Evolutionary conservation across 805 yeast genomes (phyloP).

Genomic region (Candida xyloterini): DNA sequence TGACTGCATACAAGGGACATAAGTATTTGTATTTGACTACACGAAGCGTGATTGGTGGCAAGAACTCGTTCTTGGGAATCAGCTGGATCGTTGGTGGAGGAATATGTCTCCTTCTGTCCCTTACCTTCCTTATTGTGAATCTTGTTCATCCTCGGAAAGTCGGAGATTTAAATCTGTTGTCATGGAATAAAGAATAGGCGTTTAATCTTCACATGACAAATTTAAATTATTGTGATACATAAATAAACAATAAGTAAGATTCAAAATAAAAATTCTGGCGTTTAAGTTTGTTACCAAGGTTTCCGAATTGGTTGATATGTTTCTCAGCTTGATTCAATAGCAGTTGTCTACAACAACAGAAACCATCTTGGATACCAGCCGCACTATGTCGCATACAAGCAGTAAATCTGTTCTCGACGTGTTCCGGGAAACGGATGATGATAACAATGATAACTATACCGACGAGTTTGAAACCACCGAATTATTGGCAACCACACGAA

Average conservation of each 20-base stretch:
- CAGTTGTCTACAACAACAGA: slow-evolving; percentile 6
- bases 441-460: slow-evolving; percentile 12
- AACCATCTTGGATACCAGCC: slow-evolving; percentile 4
- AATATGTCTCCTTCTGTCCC: slow-evolving; percentile 56
- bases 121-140: slow-evolving; percentile 51
- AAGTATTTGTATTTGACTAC: slow-evolving; percentile 68
- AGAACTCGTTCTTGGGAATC: slow-evolving; percentile 67
- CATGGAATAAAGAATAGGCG: slow-evolving; percentile 60
- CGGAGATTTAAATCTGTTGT: slow-evolving; percentile 67
- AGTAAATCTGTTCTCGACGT: slow-evolving; percentile 5
- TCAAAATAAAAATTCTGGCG: slow-evolving; percentile 2
- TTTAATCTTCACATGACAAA: neutral
- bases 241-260: slow-evolving; percentile 2
- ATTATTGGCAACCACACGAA: slow-evolving; percentile 7
- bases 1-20: slow-evolving; percentile 60
- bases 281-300: slow-evolving; percentile 6
- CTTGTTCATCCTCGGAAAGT: slow-evolving; percentile 63
- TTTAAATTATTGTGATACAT: slow-evolving; percentile 5
- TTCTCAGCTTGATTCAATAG: neutral
- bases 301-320: slow-evolving; percentile 6
- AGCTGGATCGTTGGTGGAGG: slow-evolving; percentile 77
- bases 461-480: slow-evolving; percentile 10
- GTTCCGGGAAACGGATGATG: slow-evolving; percentile 11
- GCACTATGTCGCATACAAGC: slow-evolving; percentile 9
- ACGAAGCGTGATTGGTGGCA: slow-evolving; percentile 72